These are phyloP conservation scores for Pseudogymnoascus pannorum DNA, from an alignment of 2,329 filamentous ascomycete genomes.

Conservation along the genomic window DNA sequence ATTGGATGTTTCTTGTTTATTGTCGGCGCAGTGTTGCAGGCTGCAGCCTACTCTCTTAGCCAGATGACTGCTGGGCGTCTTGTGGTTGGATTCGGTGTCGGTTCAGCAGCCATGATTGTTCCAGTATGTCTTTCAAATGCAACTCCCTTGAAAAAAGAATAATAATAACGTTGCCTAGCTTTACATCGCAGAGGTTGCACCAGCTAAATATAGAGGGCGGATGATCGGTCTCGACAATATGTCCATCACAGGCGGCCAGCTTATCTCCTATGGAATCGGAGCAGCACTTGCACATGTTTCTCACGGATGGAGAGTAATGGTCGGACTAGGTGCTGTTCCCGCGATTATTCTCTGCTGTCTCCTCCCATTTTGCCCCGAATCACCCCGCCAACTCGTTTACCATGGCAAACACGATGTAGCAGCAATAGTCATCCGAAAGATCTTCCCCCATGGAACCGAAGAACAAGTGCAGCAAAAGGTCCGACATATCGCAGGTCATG, in stretches of 20 bases:
- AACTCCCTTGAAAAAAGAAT: no score
- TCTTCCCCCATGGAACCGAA: slow-evolving; percentile 37
- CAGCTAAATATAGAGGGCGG: slow-evolving; percentile 40
- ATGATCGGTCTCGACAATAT: slow-evolving; percentile 44
- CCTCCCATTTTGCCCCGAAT: slow-evolving; percentile 41
- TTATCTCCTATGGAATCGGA: slow-evolving; percentile 36
- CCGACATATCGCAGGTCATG: slow-evolving; percentile 32
- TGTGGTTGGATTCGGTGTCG: slow-evolving; percentile 43
- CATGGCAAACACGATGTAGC: slow-evolving; percentile 36
- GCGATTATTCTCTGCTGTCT: slow-evolving; percentile 37
- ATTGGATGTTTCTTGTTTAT: slow-evolving; percentile 35
- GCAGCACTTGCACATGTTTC: slow-evolving; percentile 34
- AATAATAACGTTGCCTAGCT: no score
- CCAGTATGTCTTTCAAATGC: no score
- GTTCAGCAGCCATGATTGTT: slow-evolving; percentile 40
- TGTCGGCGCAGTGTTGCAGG: slow-evolving; percentile 33
- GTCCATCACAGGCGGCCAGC: slow-evolving; percentile 36
- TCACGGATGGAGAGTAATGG: slow-evolving; percentile 42
- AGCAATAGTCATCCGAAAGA: slow-evolving; percentile 30
- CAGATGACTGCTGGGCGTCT: slow-evolving; percentile 39
- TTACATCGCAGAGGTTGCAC: slow-evolving; percentile 45
- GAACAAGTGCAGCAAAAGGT: slow-evolving; percentile 40
- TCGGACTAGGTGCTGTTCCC: slow-evolving; percentile 39
- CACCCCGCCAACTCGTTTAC: slow-evolving; percentile 39
- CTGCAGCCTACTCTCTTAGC: slow-evolving; percentile 31